Base-by-base conservation (phyloP, 169 alveolate species). In the Eimeria nieschulzi region DNA sequence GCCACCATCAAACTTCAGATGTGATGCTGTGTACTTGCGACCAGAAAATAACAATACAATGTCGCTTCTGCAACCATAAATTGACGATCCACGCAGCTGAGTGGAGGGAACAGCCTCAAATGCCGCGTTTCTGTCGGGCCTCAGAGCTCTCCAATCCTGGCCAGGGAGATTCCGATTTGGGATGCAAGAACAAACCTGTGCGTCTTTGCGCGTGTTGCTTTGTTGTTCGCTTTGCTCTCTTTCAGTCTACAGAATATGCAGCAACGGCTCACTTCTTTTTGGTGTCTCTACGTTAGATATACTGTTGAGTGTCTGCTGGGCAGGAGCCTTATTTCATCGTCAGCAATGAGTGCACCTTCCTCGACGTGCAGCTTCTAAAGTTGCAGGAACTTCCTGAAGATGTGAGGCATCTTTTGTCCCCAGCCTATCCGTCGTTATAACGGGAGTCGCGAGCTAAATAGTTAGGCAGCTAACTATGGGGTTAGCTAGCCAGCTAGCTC, bases 351-450 rank as follows among this genome's bases (percentile, higher is more conserved):
- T 98, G 99, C 92, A 97, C 97, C 19, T 98, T 95, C 93, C 97
- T 98, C 51, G 99, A 99, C 93, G 97, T 98, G 51, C 99, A 99
- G 96, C 95, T 97, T 5, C 94, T 98, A 68, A 98, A 98, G 96
- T 94, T 99, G 75, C 99, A 99, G 93, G 99, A 99, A 93, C 97
- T 98, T 23, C 99, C 99, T n/a, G 99, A 99, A 94, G 98, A 97
- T 87, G 99, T 98, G 23, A 63, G 91, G 66, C 39, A 9, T 70
- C 12, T 53, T 64, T 33, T 63, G 13, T 19, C 51, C 23, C 66
- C 15, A n/a, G n/a, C n/a, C n/a, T n/a, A n/a, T n/a, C n/a, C 56
- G 17, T 72, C 13, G 3, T 64, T 39, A 59, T 46, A 9, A 39
- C 63, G 7, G 19, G 26, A 46, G 51, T 75, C 63, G 26, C 23